phyloP scores from a whole-genome alignment of 1,139 yeast species.

The Sugiyamaella pinicola region DNA sequence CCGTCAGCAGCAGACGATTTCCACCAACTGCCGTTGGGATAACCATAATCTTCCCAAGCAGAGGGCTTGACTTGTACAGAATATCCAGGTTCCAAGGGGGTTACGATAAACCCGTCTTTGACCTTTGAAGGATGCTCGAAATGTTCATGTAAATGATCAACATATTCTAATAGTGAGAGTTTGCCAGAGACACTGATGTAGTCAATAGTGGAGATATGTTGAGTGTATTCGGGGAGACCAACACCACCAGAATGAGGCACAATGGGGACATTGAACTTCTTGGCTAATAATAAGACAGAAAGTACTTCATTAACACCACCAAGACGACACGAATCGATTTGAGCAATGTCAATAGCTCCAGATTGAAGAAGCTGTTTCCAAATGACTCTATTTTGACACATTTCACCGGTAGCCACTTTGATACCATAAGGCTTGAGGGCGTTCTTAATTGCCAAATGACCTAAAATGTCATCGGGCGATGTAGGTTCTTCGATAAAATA shows the following conservation, averaged over 20 bases:
- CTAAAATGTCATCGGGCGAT: slow-evolving; percentile 47
- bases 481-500: slow-evolving; percentile 49
- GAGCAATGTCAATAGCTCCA: slow-evolving; percentile 46
- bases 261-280: slow-evolving; percentile 45
- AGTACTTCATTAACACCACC: slow-evolving; percentile 48
- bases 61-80: slow-evolving; percentile 44
- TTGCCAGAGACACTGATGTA: slow-evolving; percentile 44
- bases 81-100: slow-evolving; percentile 46
- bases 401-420: slow-evolving; percentile 49
- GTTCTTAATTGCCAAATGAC: slow-evolving; percentile 44
- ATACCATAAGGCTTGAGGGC: slow-evolving; percentile 45
- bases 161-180: slow-evolving; percentile 41
- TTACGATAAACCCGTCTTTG: slow-evolving; percentile 43
- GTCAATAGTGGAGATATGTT: slow-evolving; percentile 47
- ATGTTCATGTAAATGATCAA: slow-evolving; percentile 43
- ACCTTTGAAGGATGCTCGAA: slow-evolving; percentile 43
- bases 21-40: slow-evolving; percentile 47
- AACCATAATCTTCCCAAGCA: slow-evolving; percentile 41
- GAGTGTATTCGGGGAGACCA: slow-evolving; percentile 48
- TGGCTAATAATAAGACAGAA: slow-evolving; percentile 46
- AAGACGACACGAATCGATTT: slow-evolving; percentile 46
- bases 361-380: slow-evolving; percentile 46
- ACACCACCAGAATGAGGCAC: slow-evolving; percentile 50
- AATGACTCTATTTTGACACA: slow-evolving; percentile 47
- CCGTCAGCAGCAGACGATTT: slow-evolving; percentile 35